These are phyloP conservation scores for Uncinocarpus reesii DNA, from an alignment of 2,329 filamentous ascomycete species.

Conservation along the genomic window DNA sequence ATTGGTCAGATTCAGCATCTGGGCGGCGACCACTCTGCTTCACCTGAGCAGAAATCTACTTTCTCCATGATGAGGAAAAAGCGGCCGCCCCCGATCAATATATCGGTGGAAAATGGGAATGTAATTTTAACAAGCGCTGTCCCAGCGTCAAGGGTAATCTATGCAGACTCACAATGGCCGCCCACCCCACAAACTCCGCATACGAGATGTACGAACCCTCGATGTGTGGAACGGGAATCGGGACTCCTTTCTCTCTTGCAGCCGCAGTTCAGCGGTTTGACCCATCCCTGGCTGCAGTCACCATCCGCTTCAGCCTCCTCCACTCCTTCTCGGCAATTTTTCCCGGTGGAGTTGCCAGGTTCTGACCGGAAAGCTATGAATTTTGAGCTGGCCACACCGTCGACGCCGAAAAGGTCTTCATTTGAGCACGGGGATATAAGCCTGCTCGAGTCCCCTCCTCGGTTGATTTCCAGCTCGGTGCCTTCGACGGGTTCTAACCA, in stretches of 20 bases:
- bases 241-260: not conserved
- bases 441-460: slow-evolving; percentile 5
- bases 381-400: slow-evolving; percentile 11
- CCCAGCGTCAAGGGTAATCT: slow-evolving; percentile 8
- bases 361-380: not conserved
- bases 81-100: slow-evolving; percentile 16
- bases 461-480: slow-evolving; percentile 5
- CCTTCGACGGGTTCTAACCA: not conserved
- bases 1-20: slow-evolving; percentile 6
- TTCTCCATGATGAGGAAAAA: slow-evolving; percentile 18
- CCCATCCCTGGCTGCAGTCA: slow-evolving; percentile 2
- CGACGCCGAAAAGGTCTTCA: slow-evolving; percentile 8
- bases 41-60: slow-evolving; percentile 8
- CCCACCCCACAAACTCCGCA: slow-evolving; percentile 13
- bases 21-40: not conserved
- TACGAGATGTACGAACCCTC: slow-evolving; percentile 10
- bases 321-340: slow-evolving; percentile 6
- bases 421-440: slow-evolving; percentile 7
- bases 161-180: slow-evolving; percentile 14
- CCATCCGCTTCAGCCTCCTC: not conserved
- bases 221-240: slow-evolving; percentile 11
- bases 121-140: slow-evolving; percentile 13
- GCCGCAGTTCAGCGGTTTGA: not conserved
- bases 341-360: slow-evolving; percentile 14
- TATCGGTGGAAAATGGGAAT: slow-evolving; percentile 16